These are phyloP conservation scores for Sugiyamaella grinbergsii DNA, from an alignment of 1,139 yeast genomes.

Conservation along the genomic window DNA sequence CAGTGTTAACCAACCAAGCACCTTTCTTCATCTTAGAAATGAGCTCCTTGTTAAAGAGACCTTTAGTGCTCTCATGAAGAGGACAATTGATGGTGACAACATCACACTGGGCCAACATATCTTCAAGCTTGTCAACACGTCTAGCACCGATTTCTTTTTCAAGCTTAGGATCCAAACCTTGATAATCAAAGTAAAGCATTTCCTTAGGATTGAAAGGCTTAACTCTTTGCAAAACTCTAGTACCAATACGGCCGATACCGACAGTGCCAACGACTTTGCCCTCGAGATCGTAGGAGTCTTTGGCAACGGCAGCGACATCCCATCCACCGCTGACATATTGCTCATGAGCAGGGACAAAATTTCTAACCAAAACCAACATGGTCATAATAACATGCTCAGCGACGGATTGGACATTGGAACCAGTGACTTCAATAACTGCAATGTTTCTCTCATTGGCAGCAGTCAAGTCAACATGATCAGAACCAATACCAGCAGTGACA, in stretches of 20 bases:
- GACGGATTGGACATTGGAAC: conserved; percentile 75
- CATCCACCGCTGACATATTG: conserved; percentile 62
- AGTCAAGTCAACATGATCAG: conserved; percentile 76
- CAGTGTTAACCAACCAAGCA: conserved; percentile 76
- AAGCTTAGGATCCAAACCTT: conserved; percentile 59
- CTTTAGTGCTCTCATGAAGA: conserved; percentile 66
- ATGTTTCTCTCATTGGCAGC: conserved; percentile 66
- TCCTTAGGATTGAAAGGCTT: conserved; percentile 74
- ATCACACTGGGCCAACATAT: conserved; percentile 65
- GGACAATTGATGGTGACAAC: conserved; percentile 78
- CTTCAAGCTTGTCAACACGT: conserved; percentile 64
- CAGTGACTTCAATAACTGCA: conserved; percentile 76
- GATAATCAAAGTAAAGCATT: conserved; percentile 73
- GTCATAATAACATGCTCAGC: conserved; percentile 81
- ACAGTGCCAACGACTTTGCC: conserved; percentile 74
- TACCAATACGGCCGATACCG: conserved; percentile 82
- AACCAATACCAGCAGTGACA: conserved; percentile 82
- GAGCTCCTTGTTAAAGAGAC: conserved; percentile 65
- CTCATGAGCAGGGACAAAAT: conserved; percentile 76
- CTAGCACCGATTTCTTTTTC: conserved; percentile 59
- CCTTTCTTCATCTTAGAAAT: conserved; percentile 75
- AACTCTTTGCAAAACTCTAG: conserved; percentile 70
- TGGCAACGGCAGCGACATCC: conserved; percentile 78
- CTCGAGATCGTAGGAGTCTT: conserved; percentile 72
- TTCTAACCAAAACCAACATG: conserved; percentile 67